phyloP scores from a whole-genome alignment of 352 stramenopile genomes.

The Elongisporangium senticosum region DNA sequence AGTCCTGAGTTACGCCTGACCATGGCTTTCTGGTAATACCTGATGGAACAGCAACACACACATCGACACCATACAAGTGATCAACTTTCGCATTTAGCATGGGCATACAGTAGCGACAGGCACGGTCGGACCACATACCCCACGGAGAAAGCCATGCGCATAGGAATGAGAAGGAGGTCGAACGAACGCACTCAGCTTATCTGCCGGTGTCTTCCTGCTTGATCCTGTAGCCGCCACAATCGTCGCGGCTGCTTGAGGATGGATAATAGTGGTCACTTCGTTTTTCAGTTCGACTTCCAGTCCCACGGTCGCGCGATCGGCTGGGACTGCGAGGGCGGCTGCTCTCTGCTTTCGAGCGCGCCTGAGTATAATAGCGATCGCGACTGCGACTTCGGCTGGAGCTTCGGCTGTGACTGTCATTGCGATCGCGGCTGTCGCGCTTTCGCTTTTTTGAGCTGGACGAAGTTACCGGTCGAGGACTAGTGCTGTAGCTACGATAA shows the following conservation, averaged over 20 bases:
- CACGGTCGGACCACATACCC: neutral
- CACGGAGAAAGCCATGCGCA: neutral
- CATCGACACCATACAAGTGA: neutral
- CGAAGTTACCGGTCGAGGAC: slow-evolving; percentile 17
- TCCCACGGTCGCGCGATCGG: slow-evolving; percentile 15
- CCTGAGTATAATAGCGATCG: slow-evolving; percentile 10
- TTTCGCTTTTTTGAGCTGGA: slow-evolving; percentile 28
- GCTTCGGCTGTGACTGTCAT: slow-evolving; percentile 28
- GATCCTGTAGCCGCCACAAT: neutral
- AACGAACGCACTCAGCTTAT: neutral
- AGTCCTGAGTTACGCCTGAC: neutral
- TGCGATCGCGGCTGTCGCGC: slow-evolving; percentile 25
- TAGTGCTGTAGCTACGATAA: slow-evolving; percentile 30
- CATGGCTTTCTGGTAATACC: neutral
- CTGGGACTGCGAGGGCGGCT: slow-evolving; percentile 43
- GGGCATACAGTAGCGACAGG: neutral
- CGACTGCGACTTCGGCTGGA: slow-evolving; percentile 25
- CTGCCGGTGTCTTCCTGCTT: neutral
- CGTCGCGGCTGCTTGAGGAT: neutral
- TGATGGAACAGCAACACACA: neutral
- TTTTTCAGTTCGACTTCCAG: slow-evolving; percentile 4
- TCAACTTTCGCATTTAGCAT: neutral
- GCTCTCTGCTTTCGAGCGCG: slow-evolving; percentile 25
- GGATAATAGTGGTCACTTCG: neutral
- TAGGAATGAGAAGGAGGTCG: neutral